Conservation (phyloP, 768 basidiomycete species). For the Pleurotus salmoneostramineus region DNA sequence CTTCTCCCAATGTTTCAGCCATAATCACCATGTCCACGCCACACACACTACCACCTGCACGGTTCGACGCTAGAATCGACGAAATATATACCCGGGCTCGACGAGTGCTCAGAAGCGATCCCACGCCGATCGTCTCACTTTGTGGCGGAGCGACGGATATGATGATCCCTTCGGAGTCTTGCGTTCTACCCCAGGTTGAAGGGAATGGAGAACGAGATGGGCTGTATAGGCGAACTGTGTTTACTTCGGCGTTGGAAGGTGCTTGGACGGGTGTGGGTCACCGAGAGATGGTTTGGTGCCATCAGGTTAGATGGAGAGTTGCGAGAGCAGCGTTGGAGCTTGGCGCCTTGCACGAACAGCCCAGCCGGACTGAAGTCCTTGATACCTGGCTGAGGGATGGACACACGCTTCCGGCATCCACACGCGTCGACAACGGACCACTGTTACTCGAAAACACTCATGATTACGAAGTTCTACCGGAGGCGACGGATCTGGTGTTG, state of each 20-base stretch:
- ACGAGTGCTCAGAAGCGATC: conserved; percentile 32
- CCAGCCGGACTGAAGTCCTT: conserved; percentile 33
- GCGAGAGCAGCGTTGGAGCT: conserved; percentile 78
- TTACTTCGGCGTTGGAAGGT: conserved; percentile 86
- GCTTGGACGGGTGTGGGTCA: conserved; percentile 96
- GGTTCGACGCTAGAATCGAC: conserved; percentile 81
- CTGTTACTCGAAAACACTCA: conserved; percentile 19
- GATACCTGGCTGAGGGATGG: conserved; percentile 72
- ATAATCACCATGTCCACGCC: conserved; percentile 98
- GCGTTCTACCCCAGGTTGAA: conserved; percentile 46
- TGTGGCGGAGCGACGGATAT: conserved; percentile 91
- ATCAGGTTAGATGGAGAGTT: conserved; percentile 89
- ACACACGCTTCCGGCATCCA: conserved; percentile 34
- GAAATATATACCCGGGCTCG: conserved; percentile 56
- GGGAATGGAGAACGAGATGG: not conserved
- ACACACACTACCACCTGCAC: conserved; percentile 81
- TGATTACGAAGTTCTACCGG: conserved; percentile 32
- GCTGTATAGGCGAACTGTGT: conserved; percentile 59
- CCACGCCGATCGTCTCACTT: conserved; percentile 75
- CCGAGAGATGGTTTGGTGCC: conserved; percentile 97
- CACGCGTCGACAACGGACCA: conserved; percentile 4
- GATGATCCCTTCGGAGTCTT: conserved; percentile 90
- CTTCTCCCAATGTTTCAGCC: conserved; percentile 60
- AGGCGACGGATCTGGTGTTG: conserved; percentile 35
- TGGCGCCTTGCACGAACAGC: conserved; percentile 24